Percentiles rank a stretch among this genome's conserved stretches.
Conservation (phyloP, 805 yeast genomes). For the Saccharomycopsis selenospora region DNA sequence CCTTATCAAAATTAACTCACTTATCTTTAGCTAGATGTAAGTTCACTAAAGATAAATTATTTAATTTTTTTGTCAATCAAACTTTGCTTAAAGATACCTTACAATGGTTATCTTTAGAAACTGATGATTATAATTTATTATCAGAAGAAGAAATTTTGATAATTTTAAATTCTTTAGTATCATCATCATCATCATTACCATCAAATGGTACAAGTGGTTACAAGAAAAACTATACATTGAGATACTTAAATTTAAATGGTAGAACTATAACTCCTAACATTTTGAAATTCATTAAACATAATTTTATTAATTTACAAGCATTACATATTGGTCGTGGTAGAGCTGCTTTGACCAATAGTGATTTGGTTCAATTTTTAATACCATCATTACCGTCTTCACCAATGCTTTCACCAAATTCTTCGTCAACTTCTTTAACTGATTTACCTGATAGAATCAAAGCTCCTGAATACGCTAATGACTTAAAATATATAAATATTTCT, state of each 20-base stretch:
- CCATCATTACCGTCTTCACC: conserved; percentile 2
- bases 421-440: background rate
- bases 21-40: conserved; percentile 13
- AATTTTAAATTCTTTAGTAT: conserved; percentile 8
- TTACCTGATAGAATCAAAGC: background rate
- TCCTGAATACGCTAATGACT: background rate
- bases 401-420: background rate
- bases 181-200: too few relatives aligned
- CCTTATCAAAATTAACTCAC: conserved; percentile 9
- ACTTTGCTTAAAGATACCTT: background rate
- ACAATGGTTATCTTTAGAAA: conserved; percentile 15
- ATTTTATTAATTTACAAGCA: conserved; percentile 9
- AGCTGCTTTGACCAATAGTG: background rate
- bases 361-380: conserved; percentile 1
- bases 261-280: conserved; percentile 4
- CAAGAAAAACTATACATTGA: conserved; percentile 1
- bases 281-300: conserved; percentile 7
- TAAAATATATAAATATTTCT: conserved; percentile 4
- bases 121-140: conserved; percentile 5
- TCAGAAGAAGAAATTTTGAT: conserved; percentile 9
- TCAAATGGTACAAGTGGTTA: too few relatives aligned
- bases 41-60: conserved; percentile 8
- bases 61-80: conserved; percentile 15
- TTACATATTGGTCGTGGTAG: conserved; percentile 8
- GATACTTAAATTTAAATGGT: conserved; percentile 15